phyloP scores from a whole-genome alignment of 495 filamentous ascomycete species.

The Penicillium coprophilum region DNA sequence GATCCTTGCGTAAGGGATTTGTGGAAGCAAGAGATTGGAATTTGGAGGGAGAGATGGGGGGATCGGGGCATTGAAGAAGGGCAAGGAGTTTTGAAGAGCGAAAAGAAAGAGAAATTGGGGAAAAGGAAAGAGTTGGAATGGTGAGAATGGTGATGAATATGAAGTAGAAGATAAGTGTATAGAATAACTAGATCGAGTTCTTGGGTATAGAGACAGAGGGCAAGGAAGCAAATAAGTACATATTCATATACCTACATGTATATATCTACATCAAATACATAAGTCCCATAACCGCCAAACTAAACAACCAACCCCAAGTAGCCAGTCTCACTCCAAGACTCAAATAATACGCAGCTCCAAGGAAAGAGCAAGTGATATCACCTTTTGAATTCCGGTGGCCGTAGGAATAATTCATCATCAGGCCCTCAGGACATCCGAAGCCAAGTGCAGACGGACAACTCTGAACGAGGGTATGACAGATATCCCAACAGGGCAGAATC shows the following conservation, averaged over 20 bases:
- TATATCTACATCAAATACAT: conserved; percentile 12
- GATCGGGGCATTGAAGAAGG: conserved; percentile 22
- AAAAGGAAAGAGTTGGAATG: conserved; percentile 20
- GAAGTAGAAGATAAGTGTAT: not conserved
- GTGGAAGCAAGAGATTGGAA: conserved; percentile 40
- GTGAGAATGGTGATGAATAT: conserved; percentile 27
- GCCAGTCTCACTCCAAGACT: conserved; percentile 30
- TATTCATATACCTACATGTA: not conserved
- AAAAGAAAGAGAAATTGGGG: not conserved
- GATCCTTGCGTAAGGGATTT: conserved; percentile 45
- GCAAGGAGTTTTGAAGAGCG: not conserved
- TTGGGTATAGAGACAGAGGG: not conserved
- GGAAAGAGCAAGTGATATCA: conserved; percentile 56
- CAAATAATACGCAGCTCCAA: conserved; percentile 55
- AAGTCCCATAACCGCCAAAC: conserved; percentile 19
- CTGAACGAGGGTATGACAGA: conserved; percentile 80
- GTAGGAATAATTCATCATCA: conserved; percentile 66
- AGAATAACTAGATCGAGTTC: not conserved
- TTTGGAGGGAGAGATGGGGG: conserved; percentile 45
- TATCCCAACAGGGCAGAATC: conserved; percentile 76
- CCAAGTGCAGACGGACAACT: conserved; percentile 77
- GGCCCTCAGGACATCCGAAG: conserved; percentile 71
- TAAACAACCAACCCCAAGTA: conserved; percentile 15
- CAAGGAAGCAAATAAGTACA: not conserved
- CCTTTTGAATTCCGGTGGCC: conserved; percentile 46